Evolutionary conservation across 352 stramenopile species (phyloP).

Genomic region (Peronospora destructor): DNA sequence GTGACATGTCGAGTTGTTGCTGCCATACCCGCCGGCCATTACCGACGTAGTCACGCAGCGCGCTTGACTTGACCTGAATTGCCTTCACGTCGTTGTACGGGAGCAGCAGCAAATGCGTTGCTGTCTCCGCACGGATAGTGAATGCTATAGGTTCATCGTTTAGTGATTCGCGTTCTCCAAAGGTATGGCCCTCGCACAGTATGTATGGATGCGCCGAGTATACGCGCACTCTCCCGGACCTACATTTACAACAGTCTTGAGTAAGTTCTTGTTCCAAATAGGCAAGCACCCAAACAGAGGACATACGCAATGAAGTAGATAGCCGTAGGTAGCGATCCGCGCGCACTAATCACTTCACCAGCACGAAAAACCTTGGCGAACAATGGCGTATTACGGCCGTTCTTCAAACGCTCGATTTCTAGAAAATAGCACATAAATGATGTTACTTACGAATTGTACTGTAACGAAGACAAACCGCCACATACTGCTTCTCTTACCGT

Average conservation of each 20-base stretch:
- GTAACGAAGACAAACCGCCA: not conserved
- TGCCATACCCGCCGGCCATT: constrained; percentile 29
- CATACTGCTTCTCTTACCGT: constrained; percentile 33
- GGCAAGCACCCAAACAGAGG: not conserved
- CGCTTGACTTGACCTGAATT: constrained; percentile 37
- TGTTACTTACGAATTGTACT: constrained; percentile 5
- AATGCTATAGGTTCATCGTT: constrained; percentile 70
- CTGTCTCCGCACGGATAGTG: constrained; percentile 42
- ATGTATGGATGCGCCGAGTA: constrained; percentile 57
- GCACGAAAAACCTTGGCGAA: constrained; percentile 63
- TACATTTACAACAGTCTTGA: constrained; percentile 9
- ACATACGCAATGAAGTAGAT: constrained; percentile 78
- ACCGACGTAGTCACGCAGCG: constrained; percentile 24
- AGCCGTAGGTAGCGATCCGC: constrained; percentile 53
- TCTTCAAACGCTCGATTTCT: constrained; percentile 37
- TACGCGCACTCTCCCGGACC: constrained; percentile 57
- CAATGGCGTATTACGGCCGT: constrained; percentile 62
- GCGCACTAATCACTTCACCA: constrained; percentile 57
- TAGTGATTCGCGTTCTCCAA: constrained; percentile 62
- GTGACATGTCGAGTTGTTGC: constrained; percentile 33
- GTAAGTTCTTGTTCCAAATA: not conserved
- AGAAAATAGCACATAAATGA: not conserved
- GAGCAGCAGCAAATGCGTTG: constrained; percentile 61
- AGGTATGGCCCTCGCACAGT: constrained; percentile 42
- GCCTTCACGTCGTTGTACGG: constrained; percentile 52